Percentiles rank a stretch among this genome's conserved stretches.
These are phyloP conservation scores for Nothophoma quercina DNA, from an alignment of 2,329 filamentous ascomycete species.

Conservation along the genomic window DNA sequence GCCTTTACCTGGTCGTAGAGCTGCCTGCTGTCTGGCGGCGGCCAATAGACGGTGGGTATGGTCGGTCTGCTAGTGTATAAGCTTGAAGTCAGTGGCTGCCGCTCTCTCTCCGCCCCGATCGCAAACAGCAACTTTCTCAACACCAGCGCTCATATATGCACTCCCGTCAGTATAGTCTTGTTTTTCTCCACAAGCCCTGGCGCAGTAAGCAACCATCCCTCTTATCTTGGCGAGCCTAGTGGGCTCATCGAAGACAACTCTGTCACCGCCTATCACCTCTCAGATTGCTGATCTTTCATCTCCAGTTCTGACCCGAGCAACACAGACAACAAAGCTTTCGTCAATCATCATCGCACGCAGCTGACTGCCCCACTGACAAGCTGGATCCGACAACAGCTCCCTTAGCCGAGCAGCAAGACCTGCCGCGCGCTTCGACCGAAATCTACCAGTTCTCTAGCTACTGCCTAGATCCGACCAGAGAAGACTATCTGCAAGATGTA, in stretches of 20 bases:
- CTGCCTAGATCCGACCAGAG: not conserved
- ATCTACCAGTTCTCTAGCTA: not conserved
- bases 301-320: slow-evolving; percentile 1
- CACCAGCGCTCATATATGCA: not conserved
- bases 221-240: not conserved
- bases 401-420: not conserved
- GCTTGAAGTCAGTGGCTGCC: not conserved
- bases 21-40: not conserved
- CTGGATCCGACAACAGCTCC: not conserved
- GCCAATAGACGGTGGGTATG: not conserved
- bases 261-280: not conserved
- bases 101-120: not conserved
- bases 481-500: not conserved
- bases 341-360: not conserved
- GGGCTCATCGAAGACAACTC: not conserved
- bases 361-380: not conserved
- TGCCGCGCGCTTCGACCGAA: no score
- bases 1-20: not conserved
- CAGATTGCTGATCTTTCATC: slow-evolving; percentile 10
- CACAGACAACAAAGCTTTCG: not conserved
- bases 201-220: not conserved
- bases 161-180: not conserved
- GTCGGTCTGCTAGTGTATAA: not conserved
- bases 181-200: not conserved
- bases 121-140: not conserved